phyloP scores from a whole-genome alignment of 139 green algal species.

The Chlorella ohadii region DNA sequence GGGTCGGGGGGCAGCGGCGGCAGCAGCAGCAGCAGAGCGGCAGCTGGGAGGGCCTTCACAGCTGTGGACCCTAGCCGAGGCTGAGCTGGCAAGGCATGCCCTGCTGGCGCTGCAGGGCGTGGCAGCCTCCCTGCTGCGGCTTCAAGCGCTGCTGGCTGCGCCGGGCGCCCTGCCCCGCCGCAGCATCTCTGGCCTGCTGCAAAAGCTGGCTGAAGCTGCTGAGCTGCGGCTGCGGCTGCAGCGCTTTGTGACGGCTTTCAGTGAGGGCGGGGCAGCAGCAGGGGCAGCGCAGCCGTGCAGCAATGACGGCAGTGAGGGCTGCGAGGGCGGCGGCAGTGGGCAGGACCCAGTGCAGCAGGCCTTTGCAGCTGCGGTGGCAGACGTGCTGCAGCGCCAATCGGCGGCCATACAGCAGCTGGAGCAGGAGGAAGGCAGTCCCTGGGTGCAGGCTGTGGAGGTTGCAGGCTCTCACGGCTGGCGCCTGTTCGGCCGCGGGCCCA shows the following conservation, averaged over 20 bases:
- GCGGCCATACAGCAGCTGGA: slow-evolving; percentile 32
- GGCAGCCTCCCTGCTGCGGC: background rate
- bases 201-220: background rate
- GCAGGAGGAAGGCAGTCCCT: slow-evolving; percentile 6
- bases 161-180: slow-evolving; percentile 14
- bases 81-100: slow-evolving; percentile 7
- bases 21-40: background rate
- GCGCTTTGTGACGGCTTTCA: slow-evolving; percentile 22
- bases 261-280: background rate
- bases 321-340: too few species aligned
- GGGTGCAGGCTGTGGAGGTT: slow-evolving; percentile 9
- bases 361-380: slow-evolving; percentile 2
- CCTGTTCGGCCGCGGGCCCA: background rate
- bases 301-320: background rate
- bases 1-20: background rate
- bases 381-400: slow-evolving; percentile 25
- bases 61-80: slow-evolving; percentile 34
- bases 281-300: background rate
- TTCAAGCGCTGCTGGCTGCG: slow-evolving; percentile 24
- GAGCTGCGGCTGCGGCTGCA: slow-evolving; percentile 28
- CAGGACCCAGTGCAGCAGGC: slow-evolving; percentile 24
- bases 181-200: slow-evolving; percentile 10
- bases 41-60: background rate
- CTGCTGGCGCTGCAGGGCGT: slow-evolving; percentile 37
- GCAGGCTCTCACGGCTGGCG: background rate